Evolutionary conservation across 768 basidiomycete species (phyloP).

Genomic region (Rhodotorula sphaerocarpa): DNA sequence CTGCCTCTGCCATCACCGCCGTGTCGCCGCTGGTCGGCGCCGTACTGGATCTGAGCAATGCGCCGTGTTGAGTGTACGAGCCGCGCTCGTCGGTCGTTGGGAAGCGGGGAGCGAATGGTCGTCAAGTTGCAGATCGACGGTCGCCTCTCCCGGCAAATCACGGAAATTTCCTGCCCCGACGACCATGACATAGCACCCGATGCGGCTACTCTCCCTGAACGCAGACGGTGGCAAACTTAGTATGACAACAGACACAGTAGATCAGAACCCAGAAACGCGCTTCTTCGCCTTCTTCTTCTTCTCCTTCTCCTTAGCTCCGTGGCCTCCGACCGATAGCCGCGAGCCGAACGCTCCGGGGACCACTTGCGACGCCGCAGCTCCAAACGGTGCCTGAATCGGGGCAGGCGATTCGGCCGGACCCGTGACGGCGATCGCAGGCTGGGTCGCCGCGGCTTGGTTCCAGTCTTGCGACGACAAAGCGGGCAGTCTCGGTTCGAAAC

Average conservation of each 20-base stretch:
- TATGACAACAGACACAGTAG: background rate
- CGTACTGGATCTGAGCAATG: too few relatives aligned
- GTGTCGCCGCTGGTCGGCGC: too few relatives aligned
- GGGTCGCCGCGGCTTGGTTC: constrained; percentile 7
- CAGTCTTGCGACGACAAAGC: constrained; percentile 9
- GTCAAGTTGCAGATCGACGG: too few relatives aligned
- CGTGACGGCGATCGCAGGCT: constrained; percentile 18
- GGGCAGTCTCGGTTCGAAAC: background rate
- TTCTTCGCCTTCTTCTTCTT: constrained; percentile 33
- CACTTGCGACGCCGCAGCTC: constrained; percentile 20
- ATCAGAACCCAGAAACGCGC: constrained; percentile 33
- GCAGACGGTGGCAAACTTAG: too few relatives aligned
- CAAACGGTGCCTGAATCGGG: background rate
- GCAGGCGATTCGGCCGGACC: background rate
- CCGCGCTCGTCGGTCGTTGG: too few relatives aligned
- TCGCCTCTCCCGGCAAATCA: too few relatives aligned
- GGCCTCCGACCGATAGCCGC: background rate
- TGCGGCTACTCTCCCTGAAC: too few relatives aligned
- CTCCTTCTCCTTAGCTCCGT: background rate
- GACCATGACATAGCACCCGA: too few relatives aligned
- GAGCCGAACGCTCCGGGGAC: constrained; percentile 35
- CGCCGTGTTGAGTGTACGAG: too few relatives aligned
- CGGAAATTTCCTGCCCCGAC: too few relatives aligned
- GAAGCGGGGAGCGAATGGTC: too few relatives aligned
- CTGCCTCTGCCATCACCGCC: too few relatives aligned